Percentiles rank a stretch among this genome's conserved stretches.
Evolutionary conservation across 1,284 basidiomycete species (phyloP).

Genomic region (Rhodotorula sp.): DNA sequence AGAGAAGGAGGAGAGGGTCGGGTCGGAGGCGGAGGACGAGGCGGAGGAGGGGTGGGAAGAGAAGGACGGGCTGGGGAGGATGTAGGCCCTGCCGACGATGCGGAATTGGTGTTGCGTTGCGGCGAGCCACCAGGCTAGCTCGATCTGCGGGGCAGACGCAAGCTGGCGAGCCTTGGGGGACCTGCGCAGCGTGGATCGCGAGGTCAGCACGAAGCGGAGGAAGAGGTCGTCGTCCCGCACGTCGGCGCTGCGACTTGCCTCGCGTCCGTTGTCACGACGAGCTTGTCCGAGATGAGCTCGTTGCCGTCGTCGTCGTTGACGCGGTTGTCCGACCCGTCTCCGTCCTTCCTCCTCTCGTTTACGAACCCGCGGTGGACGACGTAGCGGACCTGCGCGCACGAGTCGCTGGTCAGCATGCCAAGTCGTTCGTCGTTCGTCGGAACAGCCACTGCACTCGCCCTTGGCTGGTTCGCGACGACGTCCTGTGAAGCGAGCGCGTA

Average conservation of each 20-base stretch:
- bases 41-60: slow-evolving; percentile 6
- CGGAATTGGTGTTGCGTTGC: slow-evolving; percentile 47
- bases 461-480: slow-evolving; percentile 11
- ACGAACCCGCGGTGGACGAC: slow-evolving; percentile 50
- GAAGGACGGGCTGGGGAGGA: slow-evolving; percentile 42
- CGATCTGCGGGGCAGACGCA: slow-evolving; percentile 39
- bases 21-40: background rate
- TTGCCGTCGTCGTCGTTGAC: slow-evolving; percentile 39
- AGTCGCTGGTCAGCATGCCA: background rate
- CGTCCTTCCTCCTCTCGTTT: slow-evolving; percentile 46
- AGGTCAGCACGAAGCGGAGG: too few relatives aligned
- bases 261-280: slow-evolving; percentile 50
- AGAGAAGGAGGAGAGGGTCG: background rate
- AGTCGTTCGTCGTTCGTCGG: too few relatives aligned
- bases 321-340: slow-evolving; percentile 39
- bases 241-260: slow-evolving; percentile 21
- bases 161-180: slow-evolving; percentile 48
- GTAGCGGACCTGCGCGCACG: slow-evolving; percentile 41
- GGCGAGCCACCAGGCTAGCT: slow-evolving; percentile 50
- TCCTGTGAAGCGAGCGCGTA: slow-evolving; percentile 44
- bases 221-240: too few relatives aligned
- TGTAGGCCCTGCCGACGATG: slow-evolving; percentile 46
- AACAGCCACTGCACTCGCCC: background rate
- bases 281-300: slow-evolving; percentile 43
- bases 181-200: background rate